A percentile compares a stretch with the other conserved stretches of the same genome.
Evolutionary conservation across 164 flowering plant genomes (phyloP).

Genomic region (Macadamia integrifolia): DNA sequence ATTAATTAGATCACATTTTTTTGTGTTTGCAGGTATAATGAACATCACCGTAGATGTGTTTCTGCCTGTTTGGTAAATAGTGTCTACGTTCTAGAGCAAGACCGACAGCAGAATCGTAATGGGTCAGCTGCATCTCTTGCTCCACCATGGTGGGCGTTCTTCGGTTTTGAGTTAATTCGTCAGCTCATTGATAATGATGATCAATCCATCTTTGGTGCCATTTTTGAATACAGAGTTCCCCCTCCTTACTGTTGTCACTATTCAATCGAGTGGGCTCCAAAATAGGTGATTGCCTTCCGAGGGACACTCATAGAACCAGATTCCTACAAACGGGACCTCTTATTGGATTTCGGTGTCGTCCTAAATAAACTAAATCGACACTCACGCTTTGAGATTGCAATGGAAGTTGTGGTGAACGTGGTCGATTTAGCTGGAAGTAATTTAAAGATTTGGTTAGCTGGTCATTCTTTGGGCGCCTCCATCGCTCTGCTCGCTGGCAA

Average conservation of each 20-base stretch:
- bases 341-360: conserved; percentile 49
- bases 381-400: conserved; percentile 64
- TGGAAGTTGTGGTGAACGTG: conserved; percentile 54
- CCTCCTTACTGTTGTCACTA: conserved; percentile 10
- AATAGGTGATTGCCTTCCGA: conserved; percentile 70
- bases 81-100: conserved; percentile 69
- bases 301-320: conserved; percentile 63
- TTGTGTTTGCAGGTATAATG: conserved; percentile 47
- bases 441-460: conserved; percentile 63
- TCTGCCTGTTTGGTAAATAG: conserved; percentile 84
- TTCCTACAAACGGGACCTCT: conserved; percentile 50
- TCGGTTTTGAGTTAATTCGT: conserved; percentile 41
- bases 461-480: conserved; percentile 90
- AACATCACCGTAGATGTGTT: conserved; percentile 59
- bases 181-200: conserved; percentile 63
- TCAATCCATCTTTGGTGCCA: conserved; percentile 67
- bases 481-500: conserved; percentile 82
- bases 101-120: conserved; percentile 43
- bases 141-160: conserved; percentile 83
- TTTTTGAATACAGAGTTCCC: conserved; percentile 40
- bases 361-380: conserved; percentile 57
- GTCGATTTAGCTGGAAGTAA: conserved; percentile 40
- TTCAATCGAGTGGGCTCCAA: conserved; percentile 29
- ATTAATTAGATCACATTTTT: no score
- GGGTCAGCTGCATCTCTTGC: conserved; percentile 61